A percentile compares a stretch with the other conserved stretches of the same genome.
phyloP scores from a whole-genome alignment of 192 early-diverging fungal species.

The Funneliformis geosporum region DNA sequence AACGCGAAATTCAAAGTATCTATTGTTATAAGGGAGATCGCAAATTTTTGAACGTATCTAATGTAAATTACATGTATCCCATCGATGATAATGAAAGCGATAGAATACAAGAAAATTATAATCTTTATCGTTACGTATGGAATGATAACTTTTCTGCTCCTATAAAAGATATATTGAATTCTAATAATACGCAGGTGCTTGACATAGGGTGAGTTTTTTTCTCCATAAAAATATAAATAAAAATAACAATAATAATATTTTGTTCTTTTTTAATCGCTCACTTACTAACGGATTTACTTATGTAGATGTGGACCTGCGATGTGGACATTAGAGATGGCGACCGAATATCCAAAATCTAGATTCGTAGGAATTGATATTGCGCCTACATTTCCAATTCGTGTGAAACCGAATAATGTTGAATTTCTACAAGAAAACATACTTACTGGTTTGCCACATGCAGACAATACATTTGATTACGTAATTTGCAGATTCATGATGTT shows the following conservation, averaged over 20 bases:
- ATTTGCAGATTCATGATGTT: constrained; percentile 34
- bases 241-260: not conserved
- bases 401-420: constrained; percentile 32
- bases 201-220: not conserved
- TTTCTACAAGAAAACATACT: constrained; percentile 37
- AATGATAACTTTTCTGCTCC: not conserved
- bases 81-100: not conserved
- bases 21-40: too few species aligned
- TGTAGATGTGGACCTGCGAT: not conserved
- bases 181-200: not conserved
- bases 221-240: not conserved
- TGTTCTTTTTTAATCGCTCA: too few species aligned
- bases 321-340: constrained; percentile 25
- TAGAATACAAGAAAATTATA: not conserved
- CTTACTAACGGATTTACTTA: too few species aligned
- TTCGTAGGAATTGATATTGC: constrained; percentile 13
- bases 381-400: not conserved
- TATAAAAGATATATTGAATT: not conserved
- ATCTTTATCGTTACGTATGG: not conserved
- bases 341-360: constrained; percentile 5
- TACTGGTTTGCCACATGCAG: constrained; percentile 30
- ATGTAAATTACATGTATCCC: too few species aligned
- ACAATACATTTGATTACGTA: constrained; percentile 41
- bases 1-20: too few species aligned
- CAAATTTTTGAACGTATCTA: too few species aligned